phyloP scores from a whole-genome alignment of 2,329 filamentous ascomycete genomes.

The Aureobasidium sp. region DNA sequence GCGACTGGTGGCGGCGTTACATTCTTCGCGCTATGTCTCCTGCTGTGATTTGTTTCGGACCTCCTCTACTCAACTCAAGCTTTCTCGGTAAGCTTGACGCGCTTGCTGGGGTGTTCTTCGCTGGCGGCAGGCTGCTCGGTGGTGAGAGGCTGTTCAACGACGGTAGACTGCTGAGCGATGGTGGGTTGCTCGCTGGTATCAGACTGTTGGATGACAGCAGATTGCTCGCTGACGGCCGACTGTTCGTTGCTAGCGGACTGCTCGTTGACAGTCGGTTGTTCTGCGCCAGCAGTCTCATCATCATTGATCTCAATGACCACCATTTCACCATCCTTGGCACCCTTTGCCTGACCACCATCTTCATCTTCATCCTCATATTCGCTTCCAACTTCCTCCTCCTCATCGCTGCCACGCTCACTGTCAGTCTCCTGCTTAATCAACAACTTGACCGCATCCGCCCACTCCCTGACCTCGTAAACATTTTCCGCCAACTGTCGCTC shows the following conservation, averaged over 20 bases:
- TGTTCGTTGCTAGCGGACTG: not conserved
- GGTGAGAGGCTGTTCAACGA: not conserved
- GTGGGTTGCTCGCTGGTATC: not conserved
- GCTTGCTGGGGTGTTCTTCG: not conserved
- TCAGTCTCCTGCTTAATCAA: not conserved
- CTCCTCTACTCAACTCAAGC: not conserved
- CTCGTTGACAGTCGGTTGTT: not conserved
- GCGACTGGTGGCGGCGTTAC: not conserved
- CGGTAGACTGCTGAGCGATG: not conserved
- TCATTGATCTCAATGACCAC: not conserved
- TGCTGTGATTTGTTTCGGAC: not conserved
- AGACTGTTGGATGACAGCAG: not conserved
- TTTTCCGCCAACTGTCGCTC: not conserved
- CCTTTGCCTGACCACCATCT: not conserved
- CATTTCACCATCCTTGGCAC: not conserved
- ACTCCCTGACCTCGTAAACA: accelerated
- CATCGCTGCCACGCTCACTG: not conserved
- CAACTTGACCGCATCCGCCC: not conserved
- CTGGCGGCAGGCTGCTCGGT: not conserved
- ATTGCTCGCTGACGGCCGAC: not conserved
- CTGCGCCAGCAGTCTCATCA: not conserved
- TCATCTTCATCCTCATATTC: not conserved
- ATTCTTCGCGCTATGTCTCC: not conserved
- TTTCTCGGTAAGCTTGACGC: not conserved
- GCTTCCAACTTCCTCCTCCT: not conserved